phyloP scores from a whole-genome alignment of 805 yeast species.

The Ogataea methylovora region DNA sequence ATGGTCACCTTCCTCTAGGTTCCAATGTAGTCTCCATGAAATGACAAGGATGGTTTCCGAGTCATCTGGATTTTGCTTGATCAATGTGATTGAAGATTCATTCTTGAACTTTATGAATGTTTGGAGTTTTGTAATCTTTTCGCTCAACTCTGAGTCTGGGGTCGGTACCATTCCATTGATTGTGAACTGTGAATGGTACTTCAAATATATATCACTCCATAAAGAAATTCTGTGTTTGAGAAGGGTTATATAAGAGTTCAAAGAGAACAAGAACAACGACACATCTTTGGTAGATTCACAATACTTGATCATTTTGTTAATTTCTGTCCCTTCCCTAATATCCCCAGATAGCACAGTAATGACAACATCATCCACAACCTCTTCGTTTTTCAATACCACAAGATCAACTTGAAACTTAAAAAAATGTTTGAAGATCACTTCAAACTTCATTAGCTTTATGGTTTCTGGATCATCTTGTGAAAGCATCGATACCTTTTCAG shows the following conservation, averaged over 20 bases:
- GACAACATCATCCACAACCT: constrained; percentile 7
- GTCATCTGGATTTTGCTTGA: not conserved
- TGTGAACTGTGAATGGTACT: constrained; percentile 4
- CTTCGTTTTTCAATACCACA: constrained; percentile 5
- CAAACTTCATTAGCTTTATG: constrained; percentile 6
- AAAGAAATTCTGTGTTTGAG: constrained; percentile 10
- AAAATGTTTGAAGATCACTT: constrained; percentile 8
- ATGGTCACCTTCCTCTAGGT: not conserved
- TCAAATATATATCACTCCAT: constrained; percentile 13
- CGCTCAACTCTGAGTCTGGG: constrained; percentile 1
- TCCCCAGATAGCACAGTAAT: constrained; percentile 5
- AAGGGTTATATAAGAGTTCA: constrained; percentile 16
- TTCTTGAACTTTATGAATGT: constrained; percentile 5
- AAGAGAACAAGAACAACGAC: constrained; percentile 15
- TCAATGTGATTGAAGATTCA: not conserved
- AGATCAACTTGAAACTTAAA: constrained; percentile 10
- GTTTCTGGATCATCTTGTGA: no score
- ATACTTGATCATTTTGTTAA: constrained; percentile 7
- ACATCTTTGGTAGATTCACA: constrained; percentile 11
- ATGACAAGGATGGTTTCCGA: not conserved
- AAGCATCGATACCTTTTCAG: no score
- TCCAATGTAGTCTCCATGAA: not conserved
- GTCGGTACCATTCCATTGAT: constrained; percentile 9
- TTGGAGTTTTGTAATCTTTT: not conserved
- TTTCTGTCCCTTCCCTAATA: constrained; percentile 9